phyloP scores from a whole-genome alignment of 1,284 basidiomycete species.

The Ustilago crameri region DNA sequence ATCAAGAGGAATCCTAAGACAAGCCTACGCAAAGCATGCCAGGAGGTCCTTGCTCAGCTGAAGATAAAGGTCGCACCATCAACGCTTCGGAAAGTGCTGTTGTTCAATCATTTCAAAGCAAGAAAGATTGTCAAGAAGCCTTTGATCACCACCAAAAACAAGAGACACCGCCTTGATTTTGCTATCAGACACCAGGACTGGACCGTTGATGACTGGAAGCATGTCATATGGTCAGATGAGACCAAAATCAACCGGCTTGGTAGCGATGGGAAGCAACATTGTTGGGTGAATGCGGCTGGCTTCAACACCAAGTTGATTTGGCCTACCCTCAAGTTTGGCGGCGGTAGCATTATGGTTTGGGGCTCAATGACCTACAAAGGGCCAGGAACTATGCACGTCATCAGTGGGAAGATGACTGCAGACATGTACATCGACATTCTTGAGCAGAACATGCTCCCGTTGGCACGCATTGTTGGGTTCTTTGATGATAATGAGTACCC shows the following conservation, averaged over 20 bases:
- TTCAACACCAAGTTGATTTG: constrained; percentile 1
- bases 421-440: constrained; percentile 67
- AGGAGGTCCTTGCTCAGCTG: no score
- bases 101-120: background rate
- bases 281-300: constrained; percentile 10
- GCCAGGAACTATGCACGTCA: constrained; percentile 5
- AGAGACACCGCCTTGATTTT: constrained; percentile 5
- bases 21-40: no score
- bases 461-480: constrained; percentile 32
- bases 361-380: constrained; percentile 18
- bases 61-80: no score
- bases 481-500: constrained; percentile 28
- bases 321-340: constrained; percentile 18
- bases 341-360: constrained; percentile 26
- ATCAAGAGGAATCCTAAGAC: background rate
- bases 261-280: constrained; percentile 1
- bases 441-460: constrained; percentile 55
- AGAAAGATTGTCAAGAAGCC: background rate
- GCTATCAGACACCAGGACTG: constrained; percentile 14
- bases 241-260: constrained; percentile 16
- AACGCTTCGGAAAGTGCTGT: no score
- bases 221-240: constrained; percentile 26
- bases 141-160: constrained; percentile 4
- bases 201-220: constrained; percentile 24
- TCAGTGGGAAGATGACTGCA: constrained; percentile 65